phyloP scores from a whole-genome alignment of 768 basidiomycete species.

The Astraeus odoratus region DNA sequence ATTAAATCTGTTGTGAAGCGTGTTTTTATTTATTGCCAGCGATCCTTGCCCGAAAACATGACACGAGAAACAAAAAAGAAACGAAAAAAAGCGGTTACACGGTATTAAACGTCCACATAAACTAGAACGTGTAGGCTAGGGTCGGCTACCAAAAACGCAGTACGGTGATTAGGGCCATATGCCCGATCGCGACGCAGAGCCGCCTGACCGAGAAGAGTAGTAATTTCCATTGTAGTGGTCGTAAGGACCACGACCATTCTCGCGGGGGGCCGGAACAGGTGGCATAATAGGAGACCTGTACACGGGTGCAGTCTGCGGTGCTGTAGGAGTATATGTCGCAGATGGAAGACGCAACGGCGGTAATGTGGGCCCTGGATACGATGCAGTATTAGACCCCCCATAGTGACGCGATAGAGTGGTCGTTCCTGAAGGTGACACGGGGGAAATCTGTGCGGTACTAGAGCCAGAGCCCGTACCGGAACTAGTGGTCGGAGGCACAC shows the following conservation, averaged over 20 bases:
- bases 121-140: constrained; percentile 10
- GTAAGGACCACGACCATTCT: constrained; percentile 17
- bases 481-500: constrained; percentile 6
- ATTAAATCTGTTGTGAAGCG: no score
- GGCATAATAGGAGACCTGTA: constrained; percentile 18
- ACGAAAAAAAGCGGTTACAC: background rate
- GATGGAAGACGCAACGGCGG: constrained; percentile 23
- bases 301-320: constrained; percentile 12
- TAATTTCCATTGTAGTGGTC: constrained; percentile 20
- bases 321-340: constrained; percentile 14
- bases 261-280: constrained; percentile 8
- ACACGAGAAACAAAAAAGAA: background rate
- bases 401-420: constrained; percentile 6
- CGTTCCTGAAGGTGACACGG: constrained; percentile 20
- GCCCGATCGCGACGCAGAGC: constrained; percentile 18
- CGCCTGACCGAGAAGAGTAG: constrained; percentile 15
- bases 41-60: no score
- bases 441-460: constrained; percentile 11
- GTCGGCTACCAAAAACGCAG: constrained; percentile 14
- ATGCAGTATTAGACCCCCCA: constrained; percentile 10
- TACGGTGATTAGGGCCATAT: constrained; percentile 21
- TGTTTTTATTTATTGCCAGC: no score
- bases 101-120: constrained; percentile 9
- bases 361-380: constrained; percentile 18
- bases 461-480: background rate